These are phyloP conservation scores for Penicillium sclerotigenum DNA, from an alignment of 2,329 filamentous ascomycete genomes.

Conservation along the genomic window DNA sequence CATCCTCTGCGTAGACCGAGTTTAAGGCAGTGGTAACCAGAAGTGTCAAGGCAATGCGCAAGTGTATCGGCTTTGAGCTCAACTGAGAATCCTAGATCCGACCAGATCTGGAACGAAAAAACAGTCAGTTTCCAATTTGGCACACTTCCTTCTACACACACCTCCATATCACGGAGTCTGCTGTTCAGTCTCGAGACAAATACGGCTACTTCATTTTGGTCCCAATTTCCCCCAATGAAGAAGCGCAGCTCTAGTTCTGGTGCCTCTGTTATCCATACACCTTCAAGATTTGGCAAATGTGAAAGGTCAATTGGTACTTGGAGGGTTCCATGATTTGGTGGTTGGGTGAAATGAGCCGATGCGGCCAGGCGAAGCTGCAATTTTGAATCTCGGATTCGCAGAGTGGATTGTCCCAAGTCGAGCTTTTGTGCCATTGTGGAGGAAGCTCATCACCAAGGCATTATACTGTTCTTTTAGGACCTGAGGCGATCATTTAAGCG, in stretches of 20 bases:
- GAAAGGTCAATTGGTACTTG: not conserved
- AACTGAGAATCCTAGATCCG: constrained; percentile 28
- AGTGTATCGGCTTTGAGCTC: constrained; percentile 20
- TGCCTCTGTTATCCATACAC: constrained; percentile 30
- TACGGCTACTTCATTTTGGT: not conserved
- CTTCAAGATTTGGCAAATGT: constrained; percentile 4
- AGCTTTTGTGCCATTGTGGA: constrained; percentile 20
- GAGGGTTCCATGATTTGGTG: not conserved
- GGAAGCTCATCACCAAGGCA: not conserved
- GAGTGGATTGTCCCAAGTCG: constrained; percentile 2
- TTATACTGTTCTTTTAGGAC: not conserved
- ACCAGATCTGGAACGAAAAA: constrained; percentile 29
- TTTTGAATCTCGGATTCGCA: not conserved
- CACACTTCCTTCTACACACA: not conserved
- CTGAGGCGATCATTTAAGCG: not conserved
- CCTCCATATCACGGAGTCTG: constrained; percentile 27
- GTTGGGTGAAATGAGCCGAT: not conserved
- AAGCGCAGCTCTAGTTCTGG: constrained; percentile 30
- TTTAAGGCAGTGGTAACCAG: constrained; percentile 14
- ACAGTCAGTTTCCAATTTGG: not conserved
- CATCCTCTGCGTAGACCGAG: constrained; percentile 22
- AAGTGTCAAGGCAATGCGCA: not conserved
- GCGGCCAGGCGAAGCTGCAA: constrained; percentile 2
- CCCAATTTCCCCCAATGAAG: constrained; percentile 13
- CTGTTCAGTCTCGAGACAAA: constrained; percentile 22